Conservation (phyloP, 1,139 yeast genomes). For the Pichia sp. region DNA sequence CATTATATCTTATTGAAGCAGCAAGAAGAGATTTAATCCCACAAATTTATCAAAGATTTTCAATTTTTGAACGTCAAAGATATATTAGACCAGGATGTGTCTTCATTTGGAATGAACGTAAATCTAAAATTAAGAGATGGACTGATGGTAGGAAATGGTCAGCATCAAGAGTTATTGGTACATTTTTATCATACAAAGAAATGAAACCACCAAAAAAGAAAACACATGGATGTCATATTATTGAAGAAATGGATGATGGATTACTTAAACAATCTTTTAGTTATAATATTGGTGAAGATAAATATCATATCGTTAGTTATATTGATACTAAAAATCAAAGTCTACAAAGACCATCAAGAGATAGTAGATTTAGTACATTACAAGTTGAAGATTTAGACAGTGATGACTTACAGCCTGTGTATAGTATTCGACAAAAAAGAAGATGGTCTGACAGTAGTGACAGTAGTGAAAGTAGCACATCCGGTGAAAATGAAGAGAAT, state of each 20-base stretch:
- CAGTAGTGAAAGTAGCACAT: too few relatives aligned
- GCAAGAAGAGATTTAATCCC: slow-evolving; percentile 53
- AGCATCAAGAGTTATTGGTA: slow-evolving; percentile 63
- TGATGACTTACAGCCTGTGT: too few relatives aligned
- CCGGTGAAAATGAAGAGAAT: too few relatives aligned
- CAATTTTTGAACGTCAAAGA: slow-evolving; percentile 48
- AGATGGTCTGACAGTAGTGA: too few relatives aligned
- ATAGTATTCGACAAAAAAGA: too few relatives aligned
- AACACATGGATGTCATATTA: slow-evolving; percentile 1
- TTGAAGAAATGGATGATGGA: slow-evolving; percentile 39
- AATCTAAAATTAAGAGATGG: slow-evolving; percentile 71
- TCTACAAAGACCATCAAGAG: too few relatives aligned
- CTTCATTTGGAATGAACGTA: slow-evolving; percentile 66
- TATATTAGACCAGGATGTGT: slow-evolving; percentile 48
- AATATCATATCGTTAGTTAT: too few relatives aligned
- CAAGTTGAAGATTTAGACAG: too few relatives aligned
- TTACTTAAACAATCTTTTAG: slow-evolving; percentile 55
- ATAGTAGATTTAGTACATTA: too few relatives aligned
- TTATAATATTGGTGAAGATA: slow-evolving; percentile 1
- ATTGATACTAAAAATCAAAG: too few relatives aligned
- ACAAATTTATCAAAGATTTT: slow-evolving; percentile 50
- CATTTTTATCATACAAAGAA: slow-evolving; percentile 59
- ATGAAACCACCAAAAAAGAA: slow-evolving; percentile 34
- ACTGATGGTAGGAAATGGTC: slow-evolving; percentile 72
- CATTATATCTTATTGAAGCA: slow-evolving; percentile 61